These are phyloP conservation scores for Blumeria graminis DNA, from an alignment of 2,329 filamentous ascomycete genomes.

Conservation along the genomic window DNA sequence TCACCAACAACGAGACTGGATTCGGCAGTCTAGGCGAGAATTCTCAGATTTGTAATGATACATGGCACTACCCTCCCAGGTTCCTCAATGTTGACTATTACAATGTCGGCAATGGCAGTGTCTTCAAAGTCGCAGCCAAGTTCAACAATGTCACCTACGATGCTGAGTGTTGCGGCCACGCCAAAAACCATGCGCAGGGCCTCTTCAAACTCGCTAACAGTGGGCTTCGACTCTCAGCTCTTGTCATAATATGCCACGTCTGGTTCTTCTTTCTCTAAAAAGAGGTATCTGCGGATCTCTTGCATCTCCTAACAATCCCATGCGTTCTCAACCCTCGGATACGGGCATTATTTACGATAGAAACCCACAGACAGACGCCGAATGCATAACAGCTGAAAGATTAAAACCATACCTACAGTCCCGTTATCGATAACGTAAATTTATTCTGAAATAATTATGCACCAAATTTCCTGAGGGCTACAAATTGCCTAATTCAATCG, in stretches of 20 bases:
- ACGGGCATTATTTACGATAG: no score
- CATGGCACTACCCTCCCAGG: conserved; percentile 48
- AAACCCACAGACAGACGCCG: no score
- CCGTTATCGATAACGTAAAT: no score
- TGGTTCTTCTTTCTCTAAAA: neutral
- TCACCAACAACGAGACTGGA: conserved; percentile 44
- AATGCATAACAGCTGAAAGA: no score
- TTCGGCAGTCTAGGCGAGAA: conserved; percentile 40
- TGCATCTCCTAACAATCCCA: no score
- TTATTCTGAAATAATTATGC: no score
- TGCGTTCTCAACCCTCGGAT: no score
- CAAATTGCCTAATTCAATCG: no score
- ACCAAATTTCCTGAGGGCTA: no score
- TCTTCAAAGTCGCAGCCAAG: conserved; percentile 48
- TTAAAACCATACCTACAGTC: no score
- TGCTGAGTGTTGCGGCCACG: conserved; percentile 29
- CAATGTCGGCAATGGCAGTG: conserved; percentile 40
- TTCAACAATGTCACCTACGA: conserved; percentile 53
- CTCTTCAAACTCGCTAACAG: neutral
- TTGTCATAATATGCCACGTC: neutral
- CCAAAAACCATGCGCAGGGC: conserved; percentile 9
- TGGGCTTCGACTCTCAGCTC: neutral
- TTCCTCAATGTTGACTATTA: conserved; percentile 73
- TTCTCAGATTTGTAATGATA: conserved; percentile 32
- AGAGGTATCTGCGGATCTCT: neutral